phyloP scores from a whole-genome alignment of 768 basidiomycete genomes.

The Gautieria morchelliformis region DNA sequence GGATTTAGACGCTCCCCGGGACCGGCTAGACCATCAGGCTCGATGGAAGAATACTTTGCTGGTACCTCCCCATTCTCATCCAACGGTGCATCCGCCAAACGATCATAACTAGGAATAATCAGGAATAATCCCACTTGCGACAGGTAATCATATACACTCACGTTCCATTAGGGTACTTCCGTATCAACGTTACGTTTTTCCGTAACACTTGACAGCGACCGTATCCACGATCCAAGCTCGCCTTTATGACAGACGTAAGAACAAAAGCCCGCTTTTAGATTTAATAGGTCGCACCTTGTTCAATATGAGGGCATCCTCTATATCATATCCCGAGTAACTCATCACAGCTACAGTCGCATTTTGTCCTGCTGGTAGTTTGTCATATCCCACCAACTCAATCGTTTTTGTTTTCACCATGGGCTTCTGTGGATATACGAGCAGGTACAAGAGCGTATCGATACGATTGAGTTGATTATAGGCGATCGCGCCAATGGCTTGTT shows the following conservation, averaged over 20 bases:
- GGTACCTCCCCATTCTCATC: slow-evolving; percentile 73
- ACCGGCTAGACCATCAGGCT: slow-evolving; percentile 86
- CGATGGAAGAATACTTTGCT: slow-evolving; percentile 86
- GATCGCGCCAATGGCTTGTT: slow-evolving; percentile 98
- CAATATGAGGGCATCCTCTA: slow-evolving; percentile 95
- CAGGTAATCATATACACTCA: slow-evolving; percentile 34
- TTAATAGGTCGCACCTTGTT: slow-evolving; percentile 54
- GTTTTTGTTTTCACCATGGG: slow-evolving; percentile 99
- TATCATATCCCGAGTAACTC: slow-evolving; percentile 99
- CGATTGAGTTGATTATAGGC: slow-evolving; percentile 96
- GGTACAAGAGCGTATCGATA: slow-evolving; percentile 96
- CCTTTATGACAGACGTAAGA: slow-evolving; percentile 33
- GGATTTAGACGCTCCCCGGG: slow-evolving; percentile 92
- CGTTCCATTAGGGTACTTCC: slow-evolving; percentile 97
- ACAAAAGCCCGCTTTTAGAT: not conserved
- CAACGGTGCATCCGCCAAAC: slow-evolving; percentile 83
- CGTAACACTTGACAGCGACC: slow-evolving; percentile 95
- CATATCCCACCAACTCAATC: slow-evolving; percentile 94
- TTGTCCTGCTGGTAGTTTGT: slow-evolving; percentile 93
- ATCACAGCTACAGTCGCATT: slow-evolving; percentile 98
- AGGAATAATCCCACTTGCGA: not conserved
- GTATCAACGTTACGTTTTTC: slow-evolving; percentile 88
- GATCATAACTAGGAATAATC: slow-evolving; percentile 59
- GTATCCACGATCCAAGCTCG: slow-evolving; percentile 94
- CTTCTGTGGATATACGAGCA: slow-evolving; percentile 96